Base-by-base conservation (phyloP, 371 early-diverging fungal species). In the Mucor saturninus region DNA sequence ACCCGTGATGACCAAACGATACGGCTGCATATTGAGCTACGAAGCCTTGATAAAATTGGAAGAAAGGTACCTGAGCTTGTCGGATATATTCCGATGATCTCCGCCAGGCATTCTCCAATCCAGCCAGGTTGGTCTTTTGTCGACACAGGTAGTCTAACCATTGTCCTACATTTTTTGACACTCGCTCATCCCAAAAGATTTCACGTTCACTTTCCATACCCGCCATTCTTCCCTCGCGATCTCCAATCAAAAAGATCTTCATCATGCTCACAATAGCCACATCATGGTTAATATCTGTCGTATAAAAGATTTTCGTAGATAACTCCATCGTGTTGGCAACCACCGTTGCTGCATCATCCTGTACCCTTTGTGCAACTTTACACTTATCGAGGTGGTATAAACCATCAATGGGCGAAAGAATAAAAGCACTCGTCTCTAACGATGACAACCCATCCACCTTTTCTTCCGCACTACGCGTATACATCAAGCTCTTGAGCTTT, bases 1-100 rank as follows among this genome's bases (percentile, higher is more conserved):
- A 79, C 14, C 61, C 69, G 43, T 59, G 71, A 62, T 79, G 71
- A 30, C 82, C 79, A 30, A 79, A 68, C 2, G 82, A 82, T 28
- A 75, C 73, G 28, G 77, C 54, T 26, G 82, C 82, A 68, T 79
- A 82, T 51, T 83, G 85, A 13, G 81, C 79, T n/a, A 85, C 81
- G 68, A 84, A 86, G 50, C 77, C 67, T 60, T 84, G 85, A 73
- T 83, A 79, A 60, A 86, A 86, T 65, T 82, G 87, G 37, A 72
- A 76, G 64, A 86, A 86, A 30, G 83, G 81, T 39, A 80, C 61
- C 53, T 69, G 67, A 39, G 71, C 68, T 52, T 74, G 69, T 67
- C 75, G 78, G 55, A 72, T 74, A 59, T 70, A 65, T 32, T 30
- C 61, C 53, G 81, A 81, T 42, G 79, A 75, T 65, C 69, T 69